phyloP scores from a whole-genome alignment of 148 eudicot species.

The Heliosperma pusillum region DNA sequence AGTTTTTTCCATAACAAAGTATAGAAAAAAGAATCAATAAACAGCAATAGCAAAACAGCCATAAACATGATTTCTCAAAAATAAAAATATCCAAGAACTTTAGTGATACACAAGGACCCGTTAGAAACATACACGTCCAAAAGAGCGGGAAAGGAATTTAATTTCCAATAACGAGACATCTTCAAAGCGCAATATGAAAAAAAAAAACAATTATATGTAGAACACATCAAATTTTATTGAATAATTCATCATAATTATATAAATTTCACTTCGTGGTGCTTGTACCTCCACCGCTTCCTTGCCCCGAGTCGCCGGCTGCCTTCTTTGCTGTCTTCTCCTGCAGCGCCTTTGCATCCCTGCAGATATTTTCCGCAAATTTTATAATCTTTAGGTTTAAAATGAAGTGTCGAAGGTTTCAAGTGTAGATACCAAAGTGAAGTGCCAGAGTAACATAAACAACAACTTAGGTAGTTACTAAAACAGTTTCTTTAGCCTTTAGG shows the following conservation, averaged over 20 bases:
- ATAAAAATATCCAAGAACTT: too few relatives aligned
- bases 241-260: background rate
- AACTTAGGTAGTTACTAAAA: too few relatives aligned
- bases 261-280: slow-evolving; percentile 55
- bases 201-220: background rate
- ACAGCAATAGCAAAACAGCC: too few relatives aligned
- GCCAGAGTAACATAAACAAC: too few relatives aligned
- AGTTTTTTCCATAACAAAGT: too few relatives aligned
- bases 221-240: background rate
- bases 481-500: too few relatives aligned
- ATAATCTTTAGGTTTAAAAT: too few relatives aligned
- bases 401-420: too few relatives aligned
- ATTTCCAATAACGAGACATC: background rate
- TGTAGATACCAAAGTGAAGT: too few relatives aligned
- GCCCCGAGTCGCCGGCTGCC: slow-evolving; percentile 41
- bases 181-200: background rate
- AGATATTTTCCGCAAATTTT: too few relatives aligned
- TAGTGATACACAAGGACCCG: background rate
- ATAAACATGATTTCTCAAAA: too few relatives aligned
- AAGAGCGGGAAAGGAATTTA: background rate
- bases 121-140: background rate
- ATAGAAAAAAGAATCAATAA: too few relatives aligned
- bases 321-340: slow-evolving; percentile 89
- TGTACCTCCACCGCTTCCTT: slow-evolving; percentile 57
- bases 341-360: slow-evolving; percentile 89